phyloP scores from a whole-genome alignment of 345 rosid species.

The Eucalyptus cladocalyx region DNA sequence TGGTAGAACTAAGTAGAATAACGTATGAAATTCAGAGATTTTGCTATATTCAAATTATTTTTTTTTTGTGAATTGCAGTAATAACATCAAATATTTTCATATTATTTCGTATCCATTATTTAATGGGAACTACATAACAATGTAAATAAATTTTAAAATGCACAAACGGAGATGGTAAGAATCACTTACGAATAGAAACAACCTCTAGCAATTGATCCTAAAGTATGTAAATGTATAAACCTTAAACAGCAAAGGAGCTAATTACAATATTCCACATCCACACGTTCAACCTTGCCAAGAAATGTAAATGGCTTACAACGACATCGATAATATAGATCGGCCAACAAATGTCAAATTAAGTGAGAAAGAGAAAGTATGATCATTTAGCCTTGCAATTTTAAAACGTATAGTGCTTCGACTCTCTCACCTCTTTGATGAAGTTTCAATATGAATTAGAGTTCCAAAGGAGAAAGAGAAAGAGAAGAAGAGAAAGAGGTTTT shows the following conservation, averaged over 20 bases:
- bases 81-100: background rate
- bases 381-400: background rate
- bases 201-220: background rate
- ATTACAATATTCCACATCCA: background rate
- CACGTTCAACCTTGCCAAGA: background rate
- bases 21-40: background rate
- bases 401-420: background rate
- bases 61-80: rapidly evolving
- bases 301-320: background rate
- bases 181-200: background rate
- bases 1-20: background rate
- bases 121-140: background rate
- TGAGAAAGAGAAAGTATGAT: background rate
- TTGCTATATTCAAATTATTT: background rate
- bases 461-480: no score
- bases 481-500: no score
- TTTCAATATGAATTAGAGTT: background rate
- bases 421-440: background rate
- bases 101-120: rapidly evolving
- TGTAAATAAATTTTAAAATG: background rate
- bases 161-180: background rate
- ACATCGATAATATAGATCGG: rapidly evolving
- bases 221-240: background rate
- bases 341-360: background rate
- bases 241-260: background rate